Evolutionary conservation across 306 rosid species (phyloP), one percentile per base, ranked within the genome.

Genomic region (Myrica gale): DNA sequence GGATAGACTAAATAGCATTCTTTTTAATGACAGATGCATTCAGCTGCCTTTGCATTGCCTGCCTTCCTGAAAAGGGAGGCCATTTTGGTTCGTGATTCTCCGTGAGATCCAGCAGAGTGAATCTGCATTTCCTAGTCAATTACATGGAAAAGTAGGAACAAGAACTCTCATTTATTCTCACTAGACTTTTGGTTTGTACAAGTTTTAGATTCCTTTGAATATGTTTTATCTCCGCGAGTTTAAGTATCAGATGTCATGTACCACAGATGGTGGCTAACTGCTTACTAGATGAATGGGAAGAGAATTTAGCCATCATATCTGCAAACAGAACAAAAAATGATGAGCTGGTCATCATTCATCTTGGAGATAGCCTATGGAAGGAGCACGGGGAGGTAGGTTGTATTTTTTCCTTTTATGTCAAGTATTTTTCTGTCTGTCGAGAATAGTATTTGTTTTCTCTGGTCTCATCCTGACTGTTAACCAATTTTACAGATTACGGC

Each of bases 271-370:
- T 84, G 70, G 82, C 88, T 32, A 84, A 82, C 78, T 83, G 87
- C 44, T 87, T 93, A 97, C 96, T 91, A 82, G 96, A 91, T 73
- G 93, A 87, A 46, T 93, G 98, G 98, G 96, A 86, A 78, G 89
- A 91, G 79, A 93, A 93, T 88, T 79, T 93, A 73, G 96, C 98
- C 53, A 91, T 93, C 51, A 89, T 93, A 75, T 85, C 96, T 78
- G 93, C 96, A 78, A 93, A 93, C 84, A 83, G 97, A 85, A 93
- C 98, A 75, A 91, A 93, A 86, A 96, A 84, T 79, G 98, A 93
- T 45, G 97, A 93, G 71, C 90, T 93, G 47, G 98, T 91, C 53
- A 87, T 91, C 68, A 80, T 88, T 69, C 97, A 93, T 76, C 96
- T 93, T 32, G 98, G 98, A 56, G 98, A 91, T 81, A 84, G 94